Base-by-base conservation (phyloP, 495 filamentous ascomycete genomes). In the Neurospora sp. region DNA sequence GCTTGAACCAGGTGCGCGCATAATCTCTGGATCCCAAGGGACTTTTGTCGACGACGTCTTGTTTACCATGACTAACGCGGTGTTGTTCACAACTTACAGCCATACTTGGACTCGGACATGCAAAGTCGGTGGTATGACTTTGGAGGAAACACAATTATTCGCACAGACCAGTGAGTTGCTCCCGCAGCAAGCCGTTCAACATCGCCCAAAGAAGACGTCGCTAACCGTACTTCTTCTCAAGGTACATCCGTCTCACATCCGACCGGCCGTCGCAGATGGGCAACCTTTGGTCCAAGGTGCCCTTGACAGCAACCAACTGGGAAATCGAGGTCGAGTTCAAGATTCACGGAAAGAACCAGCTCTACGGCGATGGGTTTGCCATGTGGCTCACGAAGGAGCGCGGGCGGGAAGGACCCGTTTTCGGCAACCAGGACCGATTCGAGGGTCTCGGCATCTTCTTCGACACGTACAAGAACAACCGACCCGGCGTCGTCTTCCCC, bases 401-500 rank as follows among this genome's bases (percentile, higher is more conserved):
- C 73, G 95, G 90, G 27, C 87, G 88, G 71, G 82, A 83, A 40
- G 96, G 96, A 31, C 89, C 91, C 18, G 96, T 99, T 27, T 99
- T 99, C 80, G 96, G 96, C 18, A 90, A 87, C 41, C 87, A 87
- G 18, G 96, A 99, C 83, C 88, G 88, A 69, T 99, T 98, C 77
- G 96, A 98, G 78, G 96, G 96, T 14, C 88, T 99, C 16, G 96
- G 96, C 49, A 87, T 99, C 79, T 98, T 99, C 87, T 90, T 99
- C 84, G 96, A 99, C 80, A 99, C 96, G 69, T 99, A 99, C 86
- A 99, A 99, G 90, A 99, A 99, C 85, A 97, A 97, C 85, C 90
- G 96, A 20, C 96, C 96, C 10, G 96, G 96, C 11, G 91, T 92
- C 20, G 91, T 96, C 31, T 99, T 99, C 83, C 96, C 96, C 46